Percentiles rank a stretch among this genome's conserved stretches.
Conservation (phyloP, 2,329 filamentous ascomycete species). For the Fusarium falciforme region DNA sequence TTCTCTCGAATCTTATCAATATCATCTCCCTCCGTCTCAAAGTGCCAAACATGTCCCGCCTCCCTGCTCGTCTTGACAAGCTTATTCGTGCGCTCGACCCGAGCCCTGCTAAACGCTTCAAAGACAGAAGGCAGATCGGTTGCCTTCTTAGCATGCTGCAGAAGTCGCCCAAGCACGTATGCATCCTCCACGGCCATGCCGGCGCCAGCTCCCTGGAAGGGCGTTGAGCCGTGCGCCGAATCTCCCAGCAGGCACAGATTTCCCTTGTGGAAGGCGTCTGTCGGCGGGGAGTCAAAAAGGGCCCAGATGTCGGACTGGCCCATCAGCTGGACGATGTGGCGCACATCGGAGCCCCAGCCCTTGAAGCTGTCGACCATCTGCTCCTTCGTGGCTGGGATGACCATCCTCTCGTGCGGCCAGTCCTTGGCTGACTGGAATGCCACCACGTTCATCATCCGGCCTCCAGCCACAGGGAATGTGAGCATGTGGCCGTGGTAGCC, state of each 20-base stretch:
- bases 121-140: constrained; percentile 9
- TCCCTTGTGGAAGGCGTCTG: constrained; percentile 7
- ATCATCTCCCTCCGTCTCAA: constrained; percentile 15
- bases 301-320: constrained; percentile 15
- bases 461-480: constrained; percentile 16
- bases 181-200: constrained; percentile 46
- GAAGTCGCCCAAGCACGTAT: constrained; percentile 42
- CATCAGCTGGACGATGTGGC: constrained; percentile 4
- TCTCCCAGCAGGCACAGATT: constrained; percentile 17
- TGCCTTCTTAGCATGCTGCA: background rate
- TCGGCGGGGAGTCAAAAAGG: constrained; percentile 3
- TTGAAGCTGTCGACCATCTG: background rate
- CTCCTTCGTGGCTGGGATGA: constrained; percentile 12
- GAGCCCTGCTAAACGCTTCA: constrained; percentile 8
- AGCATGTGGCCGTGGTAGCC: constrained; percentile 20
- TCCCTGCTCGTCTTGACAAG: constrained; percentile 12
- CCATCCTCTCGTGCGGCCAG: constrained; percentile 8
- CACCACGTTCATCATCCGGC: constrained; percentile 19
- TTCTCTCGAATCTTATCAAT: constrained; percentile 11
- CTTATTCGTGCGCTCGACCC: constrained; percentile 6
- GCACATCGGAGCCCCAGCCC: constrained; percentile 9
- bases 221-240: constrained; percentile 19
- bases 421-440: constrained; percentile 10
- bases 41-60: constrained; percentile 16
- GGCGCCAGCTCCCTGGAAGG: constrained; percentile 14